phyloP scores from a whole-genome alignment of 139 green algal genomes.

The Chlorella ohadii region DNA sequence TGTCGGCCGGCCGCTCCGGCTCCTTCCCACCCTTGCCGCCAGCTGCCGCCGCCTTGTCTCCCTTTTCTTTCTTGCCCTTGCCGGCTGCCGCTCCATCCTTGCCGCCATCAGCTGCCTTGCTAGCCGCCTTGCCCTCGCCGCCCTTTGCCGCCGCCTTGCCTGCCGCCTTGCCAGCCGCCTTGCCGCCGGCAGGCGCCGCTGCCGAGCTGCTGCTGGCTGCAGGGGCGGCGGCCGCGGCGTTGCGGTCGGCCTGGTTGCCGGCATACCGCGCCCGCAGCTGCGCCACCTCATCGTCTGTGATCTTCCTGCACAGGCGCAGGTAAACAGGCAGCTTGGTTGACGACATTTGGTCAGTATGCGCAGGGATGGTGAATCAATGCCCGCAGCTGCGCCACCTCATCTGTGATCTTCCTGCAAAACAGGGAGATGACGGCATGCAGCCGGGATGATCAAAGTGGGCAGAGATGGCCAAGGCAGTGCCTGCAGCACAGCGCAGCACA shows the following conservation, averaged over 20 bases:
- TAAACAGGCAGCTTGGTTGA: too few species aligned
- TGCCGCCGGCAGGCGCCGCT: neutral
- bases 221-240: neutral
- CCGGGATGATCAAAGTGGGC: too few species aligned
- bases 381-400: too few species aligned
- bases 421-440: too few species aligned
- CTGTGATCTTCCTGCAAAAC: too few species aligned
- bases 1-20: slow-evolving; percentile 43
- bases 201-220: slow-evolving; percentile 19
- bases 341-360: too few species aligned
- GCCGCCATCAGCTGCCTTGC: slow-evolving; percentile 20
- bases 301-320: slow-evolving; percentile 37
- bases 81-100: slow-evolving; percentile 24
- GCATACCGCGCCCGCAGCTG: slow-evolving; percentile 45
- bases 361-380: too few species aligned
- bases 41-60: neutral
- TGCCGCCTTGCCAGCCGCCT: neutral
- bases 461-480: too few species aligned
- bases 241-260: slow-evolving; percentile 49
- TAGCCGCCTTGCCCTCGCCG: neutral
- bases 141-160: neutral
- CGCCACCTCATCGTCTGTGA: slow-evolving; percentile 54
- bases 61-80: slow-evolving; percentile 32
- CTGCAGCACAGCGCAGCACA: too few species aligned
- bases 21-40: slow-evolving; percentile 15